Conservation (phyloP, 352 stramenopile genomes). For the Phytophthora sp. region DNA sequence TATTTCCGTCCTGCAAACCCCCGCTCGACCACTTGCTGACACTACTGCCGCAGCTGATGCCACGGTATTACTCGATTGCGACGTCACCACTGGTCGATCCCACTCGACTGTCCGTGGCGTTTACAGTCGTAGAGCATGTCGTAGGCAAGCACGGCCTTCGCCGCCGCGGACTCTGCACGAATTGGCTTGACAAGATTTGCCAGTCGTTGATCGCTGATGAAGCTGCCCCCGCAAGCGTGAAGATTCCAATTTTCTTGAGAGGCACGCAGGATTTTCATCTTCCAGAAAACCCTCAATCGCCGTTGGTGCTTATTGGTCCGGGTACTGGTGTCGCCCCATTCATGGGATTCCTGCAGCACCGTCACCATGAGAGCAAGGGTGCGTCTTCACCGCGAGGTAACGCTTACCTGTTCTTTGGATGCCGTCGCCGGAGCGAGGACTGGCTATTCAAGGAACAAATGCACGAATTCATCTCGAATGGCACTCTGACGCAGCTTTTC, state of each 20-base stretch:
- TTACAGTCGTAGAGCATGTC: conserved; percentile 92
- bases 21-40: conserved; percentile 90
- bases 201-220: conserved; percentile 43
- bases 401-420: conserved; percentile 96
- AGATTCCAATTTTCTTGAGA: conserved; percentile 91
- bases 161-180: conserved; percentile 66
- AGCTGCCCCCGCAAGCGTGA: conserved; percentile 15
- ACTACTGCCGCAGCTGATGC: conserved; percentile 88
- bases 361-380: conserved; percentile 46
- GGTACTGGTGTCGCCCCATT: conserved; percentile 97
- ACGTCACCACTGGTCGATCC: conserved; percentile 90
- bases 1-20: conserved; percentile 93
- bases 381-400: conserved; percentile 16
- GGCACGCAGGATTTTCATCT: conserved; percentile 91
- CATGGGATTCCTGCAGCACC: conserved; percentile 95
- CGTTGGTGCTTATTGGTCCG: conserved; percentile 95
- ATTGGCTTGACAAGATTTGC: conserved; percentile 62
- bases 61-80: conserved; percentile 96
- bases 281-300: conserved; percentile 77
- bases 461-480: conserved; percentile 67
- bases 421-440: conserved; percentile 87
- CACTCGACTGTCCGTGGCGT: conserved; percentile 81
- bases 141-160: conserved; percentile 45
- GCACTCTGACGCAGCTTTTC: conserved; percentile 84
- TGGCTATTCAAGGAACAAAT: conserved; percentile 93